Conservation (phyloP, 1,139 yeast species). For the Blastobotrys arbuscula region DNA sequence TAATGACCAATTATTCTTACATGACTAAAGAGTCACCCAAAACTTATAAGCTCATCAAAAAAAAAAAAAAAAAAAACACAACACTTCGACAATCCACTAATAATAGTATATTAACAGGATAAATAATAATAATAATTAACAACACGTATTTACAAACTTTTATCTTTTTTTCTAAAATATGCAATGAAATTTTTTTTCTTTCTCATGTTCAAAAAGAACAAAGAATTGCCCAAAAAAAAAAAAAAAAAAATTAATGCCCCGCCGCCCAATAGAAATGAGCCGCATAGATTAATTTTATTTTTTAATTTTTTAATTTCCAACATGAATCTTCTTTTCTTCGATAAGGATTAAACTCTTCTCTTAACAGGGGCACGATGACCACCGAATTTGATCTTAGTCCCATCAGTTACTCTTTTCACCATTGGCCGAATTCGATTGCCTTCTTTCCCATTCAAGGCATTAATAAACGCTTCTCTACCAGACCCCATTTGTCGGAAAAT, state of each 20-base stretch:
- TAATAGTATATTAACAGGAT: not conserved
- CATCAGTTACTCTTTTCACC: constrained; percentile 67
- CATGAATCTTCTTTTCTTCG: not conserved
- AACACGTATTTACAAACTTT: not conserved
- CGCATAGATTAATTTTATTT: not conserved
- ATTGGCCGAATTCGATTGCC: constrained; percentile 62
- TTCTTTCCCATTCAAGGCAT: constrained; percentile 85
- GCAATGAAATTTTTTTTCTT: too few relatives aligned
- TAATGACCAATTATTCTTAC: too few relatives aligned
- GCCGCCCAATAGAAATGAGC: not conserved
- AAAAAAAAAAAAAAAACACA: too few relatives aligned
- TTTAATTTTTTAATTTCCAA: not conserved
- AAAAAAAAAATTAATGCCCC: too few relatives aligned
- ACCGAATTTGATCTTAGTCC: constrained; percentile 82
- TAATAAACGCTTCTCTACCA: constrained; percentile 81
- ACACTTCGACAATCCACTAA: not conserved
- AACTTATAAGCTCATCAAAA: too few relatives aligned
- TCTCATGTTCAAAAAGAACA: too few relatives aligned
- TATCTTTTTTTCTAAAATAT: not conserved
- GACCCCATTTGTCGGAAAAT: constrained; percentile 78
- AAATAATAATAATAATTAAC: not conserved
- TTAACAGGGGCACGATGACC: constrained; percentile 82
- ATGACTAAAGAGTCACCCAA: too few relatives aligned
- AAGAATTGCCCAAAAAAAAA: too few relatives aligned
- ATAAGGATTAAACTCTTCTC: constrained; percentile 65